phyloP scores from a whole-genome alignment of 169 alveolate species.

The Prorocentrum cordatum region DNA sequence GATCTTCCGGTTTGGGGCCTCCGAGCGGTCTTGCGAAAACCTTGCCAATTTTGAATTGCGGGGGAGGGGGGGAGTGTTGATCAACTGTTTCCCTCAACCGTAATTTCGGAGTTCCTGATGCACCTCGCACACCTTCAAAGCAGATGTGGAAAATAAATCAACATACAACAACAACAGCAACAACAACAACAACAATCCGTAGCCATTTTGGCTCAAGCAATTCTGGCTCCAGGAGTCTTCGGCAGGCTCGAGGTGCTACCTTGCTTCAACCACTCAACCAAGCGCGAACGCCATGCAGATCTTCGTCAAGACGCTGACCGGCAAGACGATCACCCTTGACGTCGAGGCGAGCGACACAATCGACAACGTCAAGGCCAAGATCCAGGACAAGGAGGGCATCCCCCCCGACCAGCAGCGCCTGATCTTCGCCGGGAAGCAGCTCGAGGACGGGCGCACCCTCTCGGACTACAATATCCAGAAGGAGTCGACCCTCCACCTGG shows the following conservation, averaged over 20 bases:
- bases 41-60: too few species aligned
- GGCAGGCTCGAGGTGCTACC: not conserved
- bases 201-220: too few species aligned
- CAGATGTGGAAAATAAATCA: not conserved
- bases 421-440: slow-evolving; percentile 97
- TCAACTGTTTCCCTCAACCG: not conserved
- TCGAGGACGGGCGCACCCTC: slow-evolving; percentile 97
- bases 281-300: slow-evolving; percentile 83
- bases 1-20: too few species aligned
- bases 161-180: not conserved
- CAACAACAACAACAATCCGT: too few species aligned
- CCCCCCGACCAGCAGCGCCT: slow-evolving; percentile 99
- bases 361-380: slow-evolving; percentile 82
- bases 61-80: too few species aligned
- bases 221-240: not conserved
- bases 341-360: slow-evolving; percentile 92
- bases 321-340: slow-evolving; percentile 89
- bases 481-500: slow-evolving; percentile 77
- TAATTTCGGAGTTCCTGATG: not conserved
- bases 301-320: slow-evolving; percentile 93
- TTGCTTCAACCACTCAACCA: not conserved
- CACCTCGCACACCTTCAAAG: not conserved
- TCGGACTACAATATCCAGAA: slow-evolving; percentile 97
- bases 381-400: slow-evolving; percentile 79
- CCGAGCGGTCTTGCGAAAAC: too few species aligned